phyloP scores from a whole-genome alignment of 2,329 filamentous ascomycete genomes.

The Aspergillus novoparasiticus region DNA sequence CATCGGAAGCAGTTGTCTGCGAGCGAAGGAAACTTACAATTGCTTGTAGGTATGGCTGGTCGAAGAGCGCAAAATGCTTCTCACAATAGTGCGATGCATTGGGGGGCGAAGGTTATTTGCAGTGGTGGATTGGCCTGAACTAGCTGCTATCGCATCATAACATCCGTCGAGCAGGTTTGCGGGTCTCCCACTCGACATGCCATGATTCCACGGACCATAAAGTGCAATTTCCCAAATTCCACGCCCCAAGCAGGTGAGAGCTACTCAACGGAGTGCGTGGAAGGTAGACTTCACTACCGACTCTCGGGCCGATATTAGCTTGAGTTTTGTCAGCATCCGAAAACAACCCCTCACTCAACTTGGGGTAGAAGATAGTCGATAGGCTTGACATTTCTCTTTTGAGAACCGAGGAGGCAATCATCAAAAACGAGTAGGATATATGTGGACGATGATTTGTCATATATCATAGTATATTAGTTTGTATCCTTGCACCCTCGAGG shows the following conservation, averaged over 20 bases:
- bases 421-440: not conserved
- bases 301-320: conserved; percentile 17
- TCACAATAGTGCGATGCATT: conserved; percentile 1
- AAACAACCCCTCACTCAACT: conserved; percentile 15
- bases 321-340: conserved; percentile 8
- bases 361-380: not conserved
- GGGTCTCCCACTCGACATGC: not conserved
- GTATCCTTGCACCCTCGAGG: not conserved
- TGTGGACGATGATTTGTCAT: not conserved
- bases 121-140: not conserved
- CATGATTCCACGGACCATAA: not conserved
- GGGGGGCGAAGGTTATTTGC: not conserved
- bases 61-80: not conserved
- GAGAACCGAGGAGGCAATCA: not conserved
- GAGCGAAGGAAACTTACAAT: not conserved
- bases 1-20: not conserved
- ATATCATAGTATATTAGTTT: not conserved
- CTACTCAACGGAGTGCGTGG: conserved; percentile 7
- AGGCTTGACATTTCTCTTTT: not conserved
- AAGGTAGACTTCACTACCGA: conserved; percentile 20
- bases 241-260: not conserved
- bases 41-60: not conserved
- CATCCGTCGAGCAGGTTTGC: conserved; percentile 1
- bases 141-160: conserved; percentile 5
- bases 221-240: not conserved